phyloP scores from a whole-genome alignment of 768 basidiomycete species.

The Pleurotus djamor region DNA sequence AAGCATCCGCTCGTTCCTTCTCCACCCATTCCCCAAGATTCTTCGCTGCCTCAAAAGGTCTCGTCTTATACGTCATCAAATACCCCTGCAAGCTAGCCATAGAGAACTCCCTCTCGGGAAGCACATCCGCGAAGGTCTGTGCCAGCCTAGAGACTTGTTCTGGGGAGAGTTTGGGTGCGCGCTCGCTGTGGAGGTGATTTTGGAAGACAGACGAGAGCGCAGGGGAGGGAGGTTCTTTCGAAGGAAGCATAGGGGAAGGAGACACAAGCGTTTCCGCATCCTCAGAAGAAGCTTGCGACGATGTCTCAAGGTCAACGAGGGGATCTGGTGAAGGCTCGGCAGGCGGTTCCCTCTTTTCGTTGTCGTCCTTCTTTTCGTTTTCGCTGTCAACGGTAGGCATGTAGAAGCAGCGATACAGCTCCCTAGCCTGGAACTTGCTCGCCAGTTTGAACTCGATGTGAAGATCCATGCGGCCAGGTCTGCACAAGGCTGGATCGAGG shows the following conservation, averaged over 20 bases:
- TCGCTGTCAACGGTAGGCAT: slow-evolving; percentile 34
- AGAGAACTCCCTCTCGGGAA: slow-evolving; percentile 48
- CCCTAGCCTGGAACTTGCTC: slow-evolving; percentile 61
- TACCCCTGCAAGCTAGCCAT: slow-evolving; percentile 57
- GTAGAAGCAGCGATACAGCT: slow-evolving; percentile 71
- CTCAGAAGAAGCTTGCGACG: slow-evolving; percentile 7
- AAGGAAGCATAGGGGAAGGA: slow-evolving; percentile 4
- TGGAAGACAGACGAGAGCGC: no score
- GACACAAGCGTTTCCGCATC: slow-evolving; percentile 8
- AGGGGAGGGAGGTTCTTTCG: slow-evolving; percentile 15
- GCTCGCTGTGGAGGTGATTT: slow-evolving; percentile 25
- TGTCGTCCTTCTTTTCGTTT: slow-evolving; percentile 20
- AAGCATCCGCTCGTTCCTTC: slow-evolving; percentile 28
- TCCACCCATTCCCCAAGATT: slow-evolving; percentile 47
- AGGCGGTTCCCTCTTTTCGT: slow-evolving; percentile 12
- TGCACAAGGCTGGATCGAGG: slow-evolving; percentile 72
- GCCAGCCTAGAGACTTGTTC: slow-evolving; percentile 46
- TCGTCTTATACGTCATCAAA: slow-evolving; percentile 65
- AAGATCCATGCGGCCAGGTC: slow-evolving; percentile 80
- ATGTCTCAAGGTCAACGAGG: slow-evolving; percentile 18
- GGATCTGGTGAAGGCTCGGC: slow-evolving; percentile 18
- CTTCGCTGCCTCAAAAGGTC: slow-evolving; percentile 53
- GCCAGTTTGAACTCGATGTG: slow-evolving; percentile 79
- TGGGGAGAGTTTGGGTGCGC: slow-evolving; percentile 37
- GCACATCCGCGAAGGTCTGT: slow-evolving; percentile 45